phyloP scores from a whole-genome alignment of 495 filamentous ascomycete genomes.

The Talaromyces borbonicus region DNA sequence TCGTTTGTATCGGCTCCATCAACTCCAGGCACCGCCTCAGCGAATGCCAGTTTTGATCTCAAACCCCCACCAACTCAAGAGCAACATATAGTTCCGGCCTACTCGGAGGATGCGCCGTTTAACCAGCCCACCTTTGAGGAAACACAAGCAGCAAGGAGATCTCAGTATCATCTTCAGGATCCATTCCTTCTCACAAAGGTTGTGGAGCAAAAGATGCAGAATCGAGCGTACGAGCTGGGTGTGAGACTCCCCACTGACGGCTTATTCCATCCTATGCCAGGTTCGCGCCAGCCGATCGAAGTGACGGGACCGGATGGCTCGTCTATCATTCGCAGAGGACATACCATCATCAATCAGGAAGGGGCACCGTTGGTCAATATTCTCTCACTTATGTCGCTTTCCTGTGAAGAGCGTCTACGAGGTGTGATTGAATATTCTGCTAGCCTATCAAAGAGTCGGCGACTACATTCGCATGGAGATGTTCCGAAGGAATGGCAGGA shows the following conservation, averaged over 20 bases:
- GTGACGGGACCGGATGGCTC: conserved; percentile 46
- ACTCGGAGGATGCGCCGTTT: conserved; percentile 19
- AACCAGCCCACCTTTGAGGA: conserved; percentile 35
- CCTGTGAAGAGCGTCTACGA: conserved; percentile 60
- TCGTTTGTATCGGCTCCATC: conserved; percentile 35
- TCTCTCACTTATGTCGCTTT: conserved; percentile 62
- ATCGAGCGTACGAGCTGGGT: conserved; percentile 41
- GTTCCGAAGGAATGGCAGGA: conserved; percentile 62
- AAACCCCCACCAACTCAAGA: conserved; percentile 25
- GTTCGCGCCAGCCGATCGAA: conserved; percentile 41
- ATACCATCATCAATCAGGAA: conserved; percentile 52
- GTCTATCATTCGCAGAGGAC: conserved; percentile 45
- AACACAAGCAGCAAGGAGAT: conserved; percentile 30
- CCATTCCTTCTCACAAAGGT: conserved; percentile 48
- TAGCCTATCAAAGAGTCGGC: conserved; percentile 51
- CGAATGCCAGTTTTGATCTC: conserved; percentile 30
- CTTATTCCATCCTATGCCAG: conserved; percentile 44
- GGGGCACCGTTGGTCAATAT: conserved; percentile 64
- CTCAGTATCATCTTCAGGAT: conserved; percentile 47
- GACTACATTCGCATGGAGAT: conserved; percentile 59
- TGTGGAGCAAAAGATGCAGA: conserved; percentile 36
- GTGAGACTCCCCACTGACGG: conserved; percentile 55
- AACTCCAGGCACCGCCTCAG: conserved; percentile 25
- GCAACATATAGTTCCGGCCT: conserved; percentile 22
- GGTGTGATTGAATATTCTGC: conserved; percentile 62